phyloP scores from a whole-genome alignment of 2,329 filamentous ascomycete species.

The Fusarium haematococcum region DNA sequence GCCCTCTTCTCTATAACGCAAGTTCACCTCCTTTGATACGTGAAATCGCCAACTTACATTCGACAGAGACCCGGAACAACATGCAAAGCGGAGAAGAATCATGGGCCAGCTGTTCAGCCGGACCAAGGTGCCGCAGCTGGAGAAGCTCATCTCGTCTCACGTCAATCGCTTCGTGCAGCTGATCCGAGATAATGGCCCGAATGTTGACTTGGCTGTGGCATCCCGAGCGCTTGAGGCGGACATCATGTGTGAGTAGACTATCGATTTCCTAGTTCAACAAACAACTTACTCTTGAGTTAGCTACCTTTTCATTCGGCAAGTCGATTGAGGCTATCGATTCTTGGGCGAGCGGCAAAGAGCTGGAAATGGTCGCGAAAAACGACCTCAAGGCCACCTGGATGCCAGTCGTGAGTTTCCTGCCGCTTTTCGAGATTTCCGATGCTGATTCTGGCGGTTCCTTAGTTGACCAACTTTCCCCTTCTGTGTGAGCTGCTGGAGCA shows the following conservation, averaged over 20 bases:
- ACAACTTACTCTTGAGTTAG: constrained; percentile 11
- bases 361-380: constrained; percentile 44
- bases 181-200: not conserved
- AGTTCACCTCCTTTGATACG: not conserved
- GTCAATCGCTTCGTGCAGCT: constrained; percentile 27
- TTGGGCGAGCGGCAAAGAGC: constrained; percentile 36
- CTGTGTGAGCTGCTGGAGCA: constrained; percentile 13
- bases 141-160: constrained; percentile 40
- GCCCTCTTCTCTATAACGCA: constrained; percentile 46
- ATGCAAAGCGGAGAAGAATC: constrained; percentile 44
- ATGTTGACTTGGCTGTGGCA: constrained; percentile 5
- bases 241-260: constrained; percentile 24
- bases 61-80: constrained; percentile 39
- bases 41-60: constrained; percentile 2
- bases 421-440: too few relatives aligned
- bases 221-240: constrained; percentile 30
- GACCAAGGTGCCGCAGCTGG: constrained; percentile 42
- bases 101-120: constrained; percentile 46
- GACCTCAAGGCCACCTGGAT: constrained; percentile 47
- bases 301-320: constrained; percentile 44
- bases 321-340: constrained; percentile 35
- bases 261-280: not conserved
- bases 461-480: constrained; percentile 24
- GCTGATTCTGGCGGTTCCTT: not conserved
- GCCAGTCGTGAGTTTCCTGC: constrained; percentile 36